Conservation (phyloP, 768 basidiomycete species). For the Termitomyces titanicus region DNA sequence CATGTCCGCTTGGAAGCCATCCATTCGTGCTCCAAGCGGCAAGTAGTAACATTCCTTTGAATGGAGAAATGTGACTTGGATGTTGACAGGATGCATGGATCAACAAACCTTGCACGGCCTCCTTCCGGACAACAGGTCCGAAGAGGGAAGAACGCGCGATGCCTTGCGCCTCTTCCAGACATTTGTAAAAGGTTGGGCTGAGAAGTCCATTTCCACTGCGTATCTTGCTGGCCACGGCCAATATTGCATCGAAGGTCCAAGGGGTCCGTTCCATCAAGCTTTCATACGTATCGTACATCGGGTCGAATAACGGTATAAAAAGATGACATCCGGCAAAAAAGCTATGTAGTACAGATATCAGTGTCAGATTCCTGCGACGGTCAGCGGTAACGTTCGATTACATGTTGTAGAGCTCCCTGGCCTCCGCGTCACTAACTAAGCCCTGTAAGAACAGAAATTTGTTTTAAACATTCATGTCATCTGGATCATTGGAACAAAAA, state of each 20-base stretch:
- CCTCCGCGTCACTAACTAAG: slow-evolving; percentile 81
- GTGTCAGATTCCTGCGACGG: slow-evolving; percentile 28
- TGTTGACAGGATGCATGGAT: slow-evolving; percentile 12
- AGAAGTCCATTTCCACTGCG: slow-evolving; percentile 86
- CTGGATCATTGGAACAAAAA: neutral
- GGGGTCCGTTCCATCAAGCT: slow-evolving; percentile 88
- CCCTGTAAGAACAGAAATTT: slow-evolving; percentile 43
- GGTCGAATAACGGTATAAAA: slow-evolving; percentile 95
- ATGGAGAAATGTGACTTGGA: slow-evolving; percentile 15
- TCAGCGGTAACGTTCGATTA: slow-evolving; percentile 37
- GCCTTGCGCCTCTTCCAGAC: slow-evolving; percentile 92
- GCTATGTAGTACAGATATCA: slow-evolving; percentile 43
- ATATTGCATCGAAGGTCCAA: slow-evolving; percentile 92
- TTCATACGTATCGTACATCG: slow-evolving; percentile 90
- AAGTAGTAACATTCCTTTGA: slow-evolving; percentile 80
- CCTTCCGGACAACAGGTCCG: slow-evolving; percentile 90
- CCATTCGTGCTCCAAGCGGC: slow-evolving; percentile 94
- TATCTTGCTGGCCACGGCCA: slow-evolving; percentile 91
- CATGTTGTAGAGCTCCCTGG: slow-evolving; percentile 90
- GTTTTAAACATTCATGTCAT: neutral
- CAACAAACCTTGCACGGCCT: slow-evolving; percentile 82
- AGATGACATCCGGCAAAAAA: slow-evolving; percentile 96
- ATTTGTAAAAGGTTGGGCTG: slow-evolving; percentile 83
- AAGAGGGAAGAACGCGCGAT: slow-evolving; percentile 93
- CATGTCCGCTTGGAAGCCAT: slow-evolving; percentile 94